Conservation (phyloP, 2,329 filamentous ascomycete genomes). For the Colletotrichum tanaceti region DNA sequence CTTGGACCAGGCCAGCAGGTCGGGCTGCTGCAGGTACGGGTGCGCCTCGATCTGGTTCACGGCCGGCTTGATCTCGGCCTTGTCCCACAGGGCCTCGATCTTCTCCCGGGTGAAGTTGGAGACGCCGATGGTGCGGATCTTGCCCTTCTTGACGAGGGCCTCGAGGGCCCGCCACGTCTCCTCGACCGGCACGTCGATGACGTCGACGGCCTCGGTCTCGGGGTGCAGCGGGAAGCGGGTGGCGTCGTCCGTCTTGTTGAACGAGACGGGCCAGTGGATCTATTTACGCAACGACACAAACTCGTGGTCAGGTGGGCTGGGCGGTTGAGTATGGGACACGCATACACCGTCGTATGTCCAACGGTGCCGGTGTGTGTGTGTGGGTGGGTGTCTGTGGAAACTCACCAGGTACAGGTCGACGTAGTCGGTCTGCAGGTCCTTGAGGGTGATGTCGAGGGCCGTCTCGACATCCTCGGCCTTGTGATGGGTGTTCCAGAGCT, state of each 20-base stretch:
- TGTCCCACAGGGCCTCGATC: conserved; percentile 62
- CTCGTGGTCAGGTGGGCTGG: conserved; percentile 14
- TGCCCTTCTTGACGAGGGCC: conserved; percentile 63
- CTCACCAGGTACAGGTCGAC: conserved; percentile 49
- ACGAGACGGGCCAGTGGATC: conserved; percentile 64
- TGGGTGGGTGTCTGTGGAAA: too few species aligned
- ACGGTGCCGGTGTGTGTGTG: too few species aligned
- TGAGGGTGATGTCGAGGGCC: conserved; percentile 47
- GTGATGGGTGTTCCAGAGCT: conserved; percentile 52
- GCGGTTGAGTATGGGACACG: not conserved
- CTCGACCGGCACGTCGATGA: conserved; percentile 54
- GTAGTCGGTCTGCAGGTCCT: conserved; percentile 48
- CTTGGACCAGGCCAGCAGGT: conserved; percentile 65
- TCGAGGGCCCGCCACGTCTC: conserved; percentile 74
- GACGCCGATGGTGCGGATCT: conserved; percentile 68
- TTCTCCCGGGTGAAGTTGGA: conserved; percentile 68
- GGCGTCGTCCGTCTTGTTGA: conserved; percentile 57
- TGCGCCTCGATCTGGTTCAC: conserved; percentile 65
- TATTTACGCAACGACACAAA: conserved; percentile 25
- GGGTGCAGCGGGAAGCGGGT: conserved; percentile 55
- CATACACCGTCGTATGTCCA: too few species aligned
- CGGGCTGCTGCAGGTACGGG: conserved; percentile 59
- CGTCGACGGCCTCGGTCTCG: conserved; percentile 58
- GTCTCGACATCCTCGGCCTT: conserved; percentile 46
- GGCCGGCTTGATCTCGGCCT: conserved; percentile 59